Base-by-base conservation (phyloP, 1,284 basidiomycete genomes). In the Cryptococcus hybrid region DNA sequence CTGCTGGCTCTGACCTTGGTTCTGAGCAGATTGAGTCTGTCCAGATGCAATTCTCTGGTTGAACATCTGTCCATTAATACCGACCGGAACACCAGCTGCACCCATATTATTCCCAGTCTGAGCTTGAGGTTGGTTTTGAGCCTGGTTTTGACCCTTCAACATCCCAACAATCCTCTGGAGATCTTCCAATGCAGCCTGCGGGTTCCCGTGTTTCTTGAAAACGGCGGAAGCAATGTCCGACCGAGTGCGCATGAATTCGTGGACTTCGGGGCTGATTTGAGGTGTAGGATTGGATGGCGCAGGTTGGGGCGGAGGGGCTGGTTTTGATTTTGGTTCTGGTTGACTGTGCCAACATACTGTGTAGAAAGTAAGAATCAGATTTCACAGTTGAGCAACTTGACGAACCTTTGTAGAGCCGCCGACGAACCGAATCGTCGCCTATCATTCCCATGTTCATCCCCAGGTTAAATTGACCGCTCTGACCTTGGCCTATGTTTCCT, bases 351-450 rank as follows among this genome's bases (percentile, higher is more conserved):
- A 62, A 46, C 57, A 59, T 62, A 48, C 60, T 24, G 24, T 18
- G 34, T 48, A 13, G 8, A n/a, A 7, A 37, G 12, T 43, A 1
- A 45, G 55, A 11, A 39, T 34, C 4, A 18, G 8, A 36, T 18
- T 18, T 11, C 50, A 40, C 50, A 39, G 12, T 30, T 18, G 38
- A 13, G n/a, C n/a, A n/a, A 15, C 13, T 40, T 15, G 35, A 59
- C 57, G 51, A 37, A 62, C 60, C 57, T 62, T 54, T 59, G 57
- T 42, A 62, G 30, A 47, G 58, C 56, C 46, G 50, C 18, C 60
- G 46, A n/a, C 60, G 51, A 11, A 51, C 57, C 34, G 54, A 51
- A n/a, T 62, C 60, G 3, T 52, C 13, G 35, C 49, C 49, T 50
- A 61, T 50, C 13, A 24, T 42, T 18, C 18, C 34, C 34, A 36